Evolutionary conservation across 2,329 filamentous ascomycete genomes (phyloP).

Genomic region (Rhinocladiella mackenziei): DNA sequence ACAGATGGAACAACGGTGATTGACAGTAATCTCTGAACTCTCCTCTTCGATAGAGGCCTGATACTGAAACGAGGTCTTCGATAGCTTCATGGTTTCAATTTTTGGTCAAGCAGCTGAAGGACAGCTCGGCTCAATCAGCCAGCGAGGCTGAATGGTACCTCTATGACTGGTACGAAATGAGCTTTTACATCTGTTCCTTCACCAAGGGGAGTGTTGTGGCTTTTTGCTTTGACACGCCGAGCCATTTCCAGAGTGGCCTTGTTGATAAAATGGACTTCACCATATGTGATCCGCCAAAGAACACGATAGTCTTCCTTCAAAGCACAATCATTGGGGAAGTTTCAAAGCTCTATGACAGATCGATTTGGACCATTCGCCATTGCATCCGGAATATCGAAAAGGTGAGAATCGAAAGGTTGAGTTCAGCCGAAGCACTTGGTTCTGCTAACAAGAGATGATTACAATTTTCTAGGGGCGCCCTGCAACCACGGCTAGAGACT

Average conservation of each 20-base stretch:
- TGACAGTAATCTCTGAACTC: constrained; percentile 7
- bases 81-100: constrained; percentile 30
- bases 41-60: not conserved
- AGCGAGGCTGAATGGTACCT: no score
- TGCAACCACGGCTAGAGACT: constrained; percentile 5
- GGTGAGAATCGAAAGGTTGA: constrained; percentile 21
- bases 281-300: not conserved
- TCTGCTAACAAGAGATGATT: not conserved
- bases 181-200: constrained; percentile 21
- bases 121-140: not conserved
- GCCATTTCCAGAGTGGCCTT: constrained; percentile 6
- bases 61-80: not conserved
- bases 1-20: constrained; percentile 5
- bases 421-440: not conserved
- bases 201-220: constrained; percentile 5
- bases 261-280: constrained; percentile 5
- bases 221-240: constrained; percentile 23
- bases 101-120: constrained; percentile 23
- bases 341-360: constrained; percentile 29
- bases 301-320: constrained; percentile 24
- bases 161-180: constrained; percentile 29
- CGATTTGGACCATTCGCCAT: constrained; percentile 34
- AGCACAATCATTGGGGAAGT: constrained; percentile 27
- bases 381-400: constrained; percentile 34
- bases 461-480: constrained; percentile 6